Conservation (phyloP, 176 grass and related monocot genomes). For the Oropetium thomaeum region DNA sequence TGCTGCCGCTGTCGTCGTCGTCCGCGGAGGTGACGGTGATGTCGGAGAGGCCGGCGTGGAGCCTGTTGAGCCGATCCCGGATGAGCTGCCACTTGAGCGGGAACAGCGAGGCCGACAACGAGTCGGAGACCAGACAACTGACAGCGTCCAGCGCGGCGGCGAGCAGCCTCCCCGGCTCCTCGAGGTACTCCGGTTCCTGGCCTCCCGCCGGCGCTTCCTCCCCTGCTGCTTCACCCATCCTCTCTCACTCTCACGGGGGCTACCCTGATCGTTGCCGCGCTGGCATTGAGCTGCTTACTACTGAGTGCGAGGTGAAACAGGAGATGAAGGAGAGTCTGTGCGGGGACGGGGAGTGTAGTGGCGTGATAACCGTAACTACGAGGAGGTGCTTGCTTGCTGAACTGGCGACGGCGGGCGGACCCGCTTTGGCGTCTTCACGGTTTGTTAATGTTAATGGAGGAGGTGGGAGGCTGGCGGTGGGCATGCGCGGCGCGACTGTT, state of each 20-base stretch:
- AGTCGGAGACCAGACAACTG: constrained; percentile 32
- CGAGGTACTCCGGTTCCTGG: constrained; percentile 23
- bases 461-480: constrained; percentile 29
- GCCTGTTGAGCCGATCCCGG: constrained; percentile 60
- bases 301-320: neutral
- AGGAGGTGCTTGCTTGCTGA: constrained; percentile 16
- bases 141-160: constrained; percentile 35
- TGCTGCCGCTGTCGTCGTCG: neutral
- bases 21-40: neutral
- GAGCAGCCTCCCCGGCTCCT: constrained; percentile 33
- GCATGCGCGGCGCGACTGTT: neutral
- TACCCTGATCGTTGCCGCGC: neutral
- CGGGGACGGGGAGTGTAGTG: too few species aligned
- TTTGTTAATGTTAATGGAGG: constrained; percentile 49
- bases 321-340: neutral
- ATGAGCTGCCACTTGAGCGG: constrained; percentile 78
- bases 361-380: constrained; percentile 45
- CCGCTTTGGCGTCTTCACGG: constrained; percentile 13
- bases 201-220: constrained; percentile 5
- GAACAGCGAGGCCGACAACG: constrained; percentile 58
- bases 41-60: constrained; percentile 52
- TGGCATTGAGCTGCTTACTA: constrained; percentile 5
- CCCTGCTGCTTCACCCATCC: constrained; percentile 38
- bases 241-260: neutral
- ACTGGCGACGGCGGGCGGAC: neutral